Evolutionary conservation across 2,329 filamentous ascomycete species (phyloP).

Genomic region (Talaromyces atroroseus): DNA sequence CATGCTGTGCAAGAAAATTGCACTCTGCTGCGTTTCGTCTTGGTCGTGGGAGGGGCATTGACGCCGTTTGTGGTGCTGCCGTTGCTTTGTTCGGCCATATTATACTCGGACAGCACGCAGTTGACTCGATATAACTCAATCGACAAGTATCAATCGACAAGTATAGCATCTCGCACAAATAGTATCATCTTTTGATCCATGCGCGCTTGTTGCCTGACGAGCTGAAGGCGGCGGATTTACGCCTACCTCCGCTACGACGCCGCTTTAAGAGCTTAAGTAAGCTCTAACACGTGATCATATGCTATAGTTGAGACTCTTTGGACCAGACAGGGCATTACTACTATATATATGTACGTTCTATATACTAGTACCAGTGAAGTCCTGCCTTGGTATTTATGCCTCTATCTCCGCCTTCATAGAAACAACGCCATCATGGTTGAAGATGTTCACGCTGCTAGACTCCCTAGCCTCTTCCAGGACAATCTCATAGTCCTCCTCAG

Average conservation of each 20-base stretch:
- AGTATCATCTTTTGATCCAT: no score
- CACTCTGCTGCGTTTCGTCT: constrained; percentile 31
- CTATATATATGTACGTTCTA: neutral
- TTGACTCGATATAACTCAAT: neutral
- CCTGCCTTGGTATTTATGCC: neutral
- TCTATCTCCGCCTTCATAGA: constrained; percentile 37
- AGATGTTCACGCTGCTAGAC: constrained; percentile 30
- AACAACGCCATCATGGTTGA: constrained; percentile 25
- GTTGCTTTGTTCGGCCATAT: constrained; percentile 1
- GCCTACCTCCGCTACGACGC: neutral
- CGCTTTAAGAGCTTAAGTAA: neutral
- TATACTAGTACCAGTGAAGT: neutral
- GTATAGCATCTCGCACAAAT: neutral
- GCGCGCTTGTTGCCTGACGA: neutral
- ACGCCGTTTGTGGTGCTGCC: neutral
- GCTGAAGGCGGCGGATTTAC: neutral
- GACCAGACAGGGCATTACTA: neutral
- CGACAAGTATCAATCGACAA: neutral
- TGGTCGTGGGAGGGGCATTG: constrained; percentile 7
- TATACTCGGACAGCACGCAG: neutral
- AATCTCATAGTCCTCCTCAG: constrained; percentile 43
- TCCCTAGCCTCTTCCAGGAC: constrained; percentile 34
- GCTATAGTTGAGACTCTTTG: neutral
- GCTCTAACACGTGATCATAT: neutral
- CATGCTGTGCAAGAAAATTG: constrained; percentile 36